Evolutionary conservation across 2,329 filamentous ascomycete genomes (phyloP).

Genomic region (Fusarium sp.): DNA sequence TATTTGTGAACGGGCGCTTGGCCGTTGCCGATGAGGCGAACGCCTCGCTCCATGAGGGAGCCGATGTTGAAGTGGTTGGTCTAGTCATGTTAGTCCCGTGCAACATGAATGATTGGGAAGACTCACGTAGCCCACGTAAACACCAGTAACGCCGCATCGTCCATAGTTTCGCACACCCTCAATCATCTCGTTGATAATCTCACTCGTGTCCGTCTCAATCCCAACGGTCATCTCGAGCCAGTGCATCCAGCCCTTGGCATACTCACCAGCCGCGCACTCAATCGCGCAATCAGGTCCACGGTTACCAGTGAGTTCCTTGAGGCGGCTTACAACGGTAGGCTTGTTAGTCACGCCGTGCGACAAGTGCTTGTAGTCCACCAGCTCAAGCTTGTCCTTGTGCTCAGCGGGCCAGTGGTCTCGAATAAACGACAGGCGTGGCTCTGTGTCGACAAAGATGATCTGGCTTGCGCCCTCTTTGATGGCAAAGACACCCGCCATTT

Average conservation of each 20-base stretch:
- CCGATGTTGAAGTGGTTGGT: conserved; percentile 74
- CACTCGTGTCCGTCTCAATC: conserved; percentile 84
- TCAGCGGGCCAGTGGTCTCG: conserved; percentile 64
- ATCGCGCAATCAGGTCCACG: conserved; percentile 78
- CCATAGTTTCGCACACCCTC: conserved; percentile 76
- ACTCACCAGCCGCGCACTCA: conserved; percentile 71
- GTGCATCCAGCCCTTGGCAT: conserved; percentile 68
- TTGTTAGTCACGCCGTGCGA: conserved; percentile 64
- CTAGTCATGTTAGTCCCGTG: conserved; percentile 14
- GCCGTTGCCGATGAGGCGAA: conserved; percentile 75
- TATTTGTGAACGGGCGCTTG: conserved; percentile 81
- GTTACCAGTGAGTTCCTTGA: conserved; percentile 77
- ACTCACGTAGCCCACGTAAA: conserved; percentile 67
- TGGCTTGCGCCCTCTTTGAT: conserved; percentile 76
- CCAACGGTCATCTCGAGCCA: conserved; percentile 67
- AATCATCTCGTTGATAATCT: conserved; percentile 83
- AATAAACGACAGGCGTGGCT: conserved; percentile 73
- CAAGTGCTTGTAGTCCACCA: conserved; percentile 71
- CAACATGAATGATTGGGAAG: too few relatives aligned
- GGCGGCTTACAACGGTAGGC: conserved; percentile 70
- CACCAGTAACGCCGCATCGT: conserved; percentile 78
- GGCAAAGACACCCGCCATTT: conserved; percentile 82
- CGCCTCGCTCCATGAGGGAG: conserved; percentile 84
- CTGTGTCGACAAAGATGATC: conserved; percentile 82
- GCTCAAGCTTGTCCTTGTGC: conserved; percentile 64